phyloP scores from a whole-genome alignment of 495 filamentous ascomycete genomes.

The Trichoderma reesei region DNA sequence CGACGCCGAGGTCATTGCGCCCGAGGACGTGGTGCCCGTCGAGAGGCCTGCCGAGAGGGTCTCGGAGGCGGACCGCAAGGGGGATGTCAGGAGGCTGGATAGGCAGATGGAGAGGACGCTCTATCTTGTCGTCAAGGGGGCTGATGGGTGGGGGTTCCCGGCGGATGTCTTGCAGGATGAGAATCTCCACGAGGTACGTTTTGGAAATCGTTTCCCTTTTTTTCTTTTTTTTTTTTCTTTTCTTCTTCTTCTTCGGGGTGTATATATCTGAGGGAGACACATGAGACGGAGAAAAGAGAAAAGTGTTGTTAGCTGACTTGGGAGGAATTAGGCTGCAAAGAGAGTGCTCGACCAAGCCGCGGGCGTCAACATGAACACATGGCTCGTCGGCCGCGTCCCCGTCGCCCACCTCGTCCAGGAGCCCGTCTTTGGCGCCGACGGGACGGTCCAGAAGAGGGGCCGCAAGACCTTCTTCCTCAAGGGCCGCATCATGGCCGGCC shows the following conservation, averaged over 20 bases:
- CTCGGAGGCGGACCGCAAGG: constrained; percentile 72
- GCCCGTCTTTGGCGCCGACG: constrained; percentile 29
- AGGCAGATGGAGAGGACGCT: constrained; percentile 66
- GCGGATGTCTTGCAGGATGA: constrained; percentile 57
- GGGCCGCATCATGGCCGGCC: constrained; percentile 90
- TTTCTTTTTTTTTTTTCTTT: too few relatives aligned
- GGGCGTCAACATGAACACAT: constrained; percentile 97
- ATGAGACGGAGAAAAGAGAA: background rate
- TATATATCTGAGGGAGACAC: too few relatives aligned
- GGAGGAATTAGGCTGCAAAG: constrained; percentile 57
- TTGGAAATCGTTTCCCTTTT: too few relatives aligned
- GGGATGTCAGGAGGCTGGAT: constrained; percentile 67
- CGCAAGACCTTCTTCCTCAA: constrained; percentile 95
- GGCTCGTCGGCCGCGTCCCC: constrained; percentile 87
- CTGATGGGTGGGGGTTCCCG: constrained; percentile 74
- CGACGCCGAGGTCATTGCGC: constrained; percentile 49
- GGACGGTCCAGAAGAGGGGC: constrained; percentile 34
- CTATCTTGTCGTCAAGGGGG: constrained; percentile 68
- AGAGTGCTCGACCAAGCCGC: constrained; percentile 64
- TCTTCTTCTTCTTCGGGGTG: too few relatives aligned
- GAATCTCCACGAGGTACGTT: constrained; percentile 67
- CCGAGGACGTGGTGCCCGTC: constrained; percentile 54
- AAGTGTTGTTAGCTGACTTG: constrained; percentile 13
- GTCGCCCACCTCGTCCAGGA: constrained; percentile 62
- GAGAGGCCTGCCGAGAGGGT: constrained; percentile 60